Percentiles rank a stretch among this genome's conserved stretches.
Evolutionary conservation across 78 protist species (phyloP).

Genomic region (Diacronema lutheri): DNA sequence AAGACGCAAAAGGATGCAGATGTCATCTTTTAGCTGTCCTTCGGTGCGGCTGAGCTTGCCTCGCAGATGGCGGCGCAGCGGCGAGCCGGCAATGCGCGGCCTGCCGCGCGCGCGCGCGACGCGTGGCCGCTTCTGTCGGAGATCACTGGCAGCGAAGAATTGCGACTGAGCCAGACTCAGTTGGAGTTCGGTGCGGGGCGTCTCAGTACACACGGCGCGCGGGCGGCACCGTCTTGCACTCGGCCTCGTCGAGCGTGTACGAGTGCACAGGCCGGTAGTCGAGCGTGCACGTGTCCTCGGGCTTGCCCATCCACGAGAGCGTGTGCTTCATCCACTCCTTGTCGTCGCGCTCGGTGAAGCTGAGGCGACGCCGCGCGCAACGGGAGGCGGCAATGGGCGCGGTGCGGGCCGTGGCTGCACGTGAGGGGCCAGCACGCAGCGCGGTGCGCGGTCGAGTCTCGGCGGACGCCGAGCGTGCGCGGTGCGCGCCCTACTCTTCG

Average conservation of each 20-base stretch:
- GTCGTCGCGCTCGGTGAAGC: conserved; percentile 71
- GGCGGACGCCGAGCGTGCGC: neutral
- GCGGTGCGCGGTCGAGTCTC: neutral
- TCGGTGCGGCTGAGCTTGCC: no score
- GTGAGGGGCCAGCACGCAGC: neutral
- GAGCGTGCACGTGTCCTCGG: conserved; percentile 44
- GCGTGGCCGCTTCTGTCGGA: no score
- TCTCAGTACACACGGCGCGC: conserved; percentile 47
- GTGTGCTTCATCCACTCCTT: conserved; percentile 89
- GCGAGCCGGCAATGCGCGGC: no score
- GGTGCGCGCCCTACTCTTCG: conserved; percentile 87
- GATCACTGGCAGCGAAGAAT: no score
- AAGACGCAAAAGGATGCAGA: neutral
- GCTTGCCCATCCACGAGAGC: neutral
- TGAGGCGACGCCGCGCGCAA: neutral
- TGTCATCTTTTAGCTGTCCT: neutral
- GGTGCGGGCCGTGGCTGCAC: conserved; percentile 28
- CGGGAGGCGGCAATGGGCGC: no score
- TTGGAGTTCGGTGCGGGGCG: no score
- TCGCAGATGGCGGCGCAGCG: no score
- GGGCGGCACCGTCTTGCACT: conserved; percentile 32
- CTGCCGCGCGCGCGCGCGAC: no score
- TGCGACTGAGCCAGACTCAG: no score
- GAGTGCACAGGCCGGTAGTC: conserved; percentile 69
- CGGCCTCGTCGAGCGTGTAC: conserved; percentile 48